These are phyloP conservation scores for Yamadazyma insecticola DNA, from an alignment of 805 yeast genomes.

Conservation along the genomic window DNA sequence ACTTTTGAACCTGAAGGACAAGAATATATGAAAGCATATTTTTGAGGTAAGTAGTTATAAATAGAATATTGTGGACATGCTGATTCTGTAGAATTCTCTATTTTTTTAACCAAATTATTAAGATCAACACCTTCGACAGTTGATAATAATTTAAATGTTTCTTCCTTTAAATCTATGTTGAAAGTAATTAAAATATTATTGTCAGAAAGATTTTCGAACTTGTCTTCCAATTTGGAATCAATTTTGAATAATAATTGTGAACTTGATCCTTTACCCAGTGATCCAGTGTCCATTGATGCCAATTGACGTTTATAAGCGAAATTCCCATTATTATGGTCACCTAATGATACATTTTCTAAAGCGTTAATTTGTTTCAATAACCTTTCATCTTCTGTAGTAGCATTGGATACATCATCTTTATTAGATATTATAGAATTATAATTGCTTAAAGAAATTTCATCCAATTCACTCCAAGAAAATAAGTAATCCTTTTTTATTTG, in stretches of 20 bases:
- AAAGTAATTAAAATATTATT: slow-evolving; percentile 39
- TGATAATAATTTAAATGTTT: slow-evolving; percentile 29
- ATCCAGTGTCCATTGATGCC: slow-evolving; percentile 36
- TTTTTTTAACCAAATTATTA: slow-evolving; percentile 15
- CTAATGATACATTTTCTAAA: slow-evolving; percentile 24
- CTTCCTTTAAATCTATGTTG: slow-evolving; percentile 46
- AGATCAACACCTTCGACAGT: slow-evolving; percentile 15
- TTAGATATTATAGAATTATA: slow-evolving; percentile 25
- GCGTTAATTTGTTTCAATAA: slow-evolving; percentile 41
- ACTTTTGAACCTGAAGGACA: slow-evolving; percentile 91
- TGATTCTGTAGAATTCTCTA: slow-evolving; percentile 19
- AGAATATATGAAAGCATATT: slow-evolving; percentile 64
- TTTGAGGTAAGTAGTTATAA: slow-evolving; percentile 35
- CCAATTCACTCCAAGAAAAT: slow-evolving; percentile 50
- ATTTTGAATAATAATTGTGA: slow-evolving; percentile 20
- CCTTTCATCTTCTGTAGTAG: slow-evolving; percentile 48
- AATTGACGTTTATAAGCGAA: slow-evolving; percentile 23
- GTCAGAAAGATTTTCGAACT: slow-evolving; percentile 16
- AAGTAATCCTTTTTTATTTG: slow-evolving; percentile 38
- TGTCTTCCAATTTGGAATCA: slow-evolving; percentile 21
- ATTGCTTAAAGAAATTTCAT: slow-evolving; percentile 49
- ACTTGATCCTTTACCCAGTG: slow-evolving; percentile 6
- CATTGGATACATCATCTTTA: slow-evolving; percentile 29
- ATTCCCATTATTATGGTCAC: slow-evolving; percentile 2
- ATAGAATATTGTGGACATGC: slow-evolving; percentile 48